Evolutionary conservation across 352 stramenopile species (phyloP), one percentile per base, ranked within the genome.

Genomic region (Nothophytophthora sp.): DNA sequence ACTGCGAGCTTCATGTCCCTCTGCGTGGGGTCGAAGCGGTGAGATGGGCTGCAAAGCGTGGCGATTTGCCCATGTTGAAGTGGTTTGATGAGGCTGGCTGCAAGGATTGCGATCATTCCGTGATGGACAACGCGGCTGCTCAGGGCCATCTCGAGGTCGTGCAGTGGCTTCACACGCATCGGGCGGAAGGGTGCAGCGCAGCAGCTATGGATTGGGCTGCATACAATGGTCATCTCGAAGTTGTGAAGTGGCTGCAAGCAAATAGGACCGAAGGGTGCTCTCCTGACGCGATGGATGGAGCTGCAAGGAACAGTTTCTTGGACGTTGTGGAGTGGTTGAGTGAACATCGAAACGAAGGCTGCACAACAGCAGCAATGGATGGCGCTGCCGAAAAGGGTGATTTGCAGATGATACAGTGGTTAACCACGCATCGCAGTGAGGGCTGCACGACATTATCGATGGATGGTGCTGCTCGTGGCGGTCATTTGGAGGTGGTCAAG

Each of bases 131-230:
- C 1, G 43, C 42, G 0, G 52, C 43, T 3, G 20, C 22, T 6
- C 20, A 41, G 27, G 67, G 63, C 1, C 60, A 67, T 33, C 35
- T 72, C 23, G 51, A 58, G 0, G 49, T 73, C 18, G 55, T 80
- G 41, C 16, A 70, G 46, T 80, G 52, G 30, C 58, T 80, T 1
- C 55, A 76, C 25, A 18, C 35, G 12, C 48, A 73, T 10, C 50
- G 62, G 23, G 25, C n/a, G 0, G 57, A 73, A 43, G 56, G 60
- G 18, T 73, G 52, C 25, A 64, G 52, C 4, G 46, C 56, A 12
- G 15, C 8, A 2, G 30, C 40, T 7, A 48, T 41, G 22, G 43
- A 54, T 30, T n/a, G 35, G 20, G 52, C 43, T 16, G 37, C 32
- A 7, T n/a, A n/a, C 8, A 18, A 8, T 3, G 33, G 8, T 3